These are phyloP conservation scores for Mimosa pudica DNA, from an alignment of 306 rosid species.

Conservation along the genomic window DNA sequence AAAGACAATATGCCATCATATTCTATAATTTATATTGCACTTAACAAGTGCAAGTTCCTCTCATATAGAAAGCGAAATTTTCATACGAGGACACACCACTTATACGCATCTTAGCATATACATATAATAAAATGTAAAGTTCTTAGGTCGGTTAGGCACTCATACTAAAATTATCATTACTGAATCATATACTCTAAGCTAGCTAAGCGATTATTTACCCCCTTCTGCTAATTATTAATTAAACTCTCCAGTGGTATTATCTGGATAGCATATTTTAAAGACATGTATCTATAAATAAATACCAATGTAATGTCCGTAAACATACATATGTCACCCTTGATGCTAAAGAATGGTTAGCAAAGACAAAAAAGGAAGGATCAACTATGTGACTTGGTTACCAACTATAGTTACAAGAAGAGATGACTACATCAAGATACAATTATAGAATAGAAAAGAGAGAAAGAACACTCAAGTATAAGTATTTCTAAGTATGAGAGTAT, in stretches of 20 bases:
- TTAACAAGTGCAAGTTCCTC: background rate
- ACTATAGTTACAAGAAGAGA: too few species aligned
- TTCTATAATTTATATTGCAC: background rate
- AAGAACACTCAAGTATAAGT: too few species aligned
- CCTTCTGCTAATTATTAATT: background rate
- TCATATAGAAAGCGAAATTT: background rate
- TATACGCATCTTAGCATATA: background rate
- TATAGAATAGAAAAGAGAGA: too few species aligned
- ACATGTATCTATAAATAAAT: background rate
- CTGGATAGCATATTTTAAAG: background rate
- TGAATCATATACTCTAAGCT: background rate
- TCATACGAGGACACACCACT: too few species aligned
- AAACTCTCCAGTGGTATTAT: background rate
- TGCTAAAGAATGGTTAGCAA: too few species aligned
- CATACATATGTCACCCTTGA: background rate
- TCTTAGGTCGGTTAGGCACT: background rate
- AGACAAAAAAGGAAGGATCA: too few species aligned
- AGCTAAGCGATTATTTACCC: background rate
- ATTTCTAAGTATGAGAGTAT: too few species aligned
- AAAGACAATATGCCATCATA: too few species aligned
- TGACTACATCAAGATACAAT: too few species aligned
- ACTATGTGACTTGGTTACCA: too few species aligned
- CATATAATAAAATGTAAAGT: background rate
- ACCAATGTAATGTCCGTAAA: background rate
- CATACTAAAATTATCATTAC: background rate